A percentile compares a stretch with the other conserved stretches of the same genome.
These are phyloP conservation scores for Ustilago trichophora DNA, from an alignment of 1,284 basidiomycete genomes.

Conservation along the genomic window DNA sequence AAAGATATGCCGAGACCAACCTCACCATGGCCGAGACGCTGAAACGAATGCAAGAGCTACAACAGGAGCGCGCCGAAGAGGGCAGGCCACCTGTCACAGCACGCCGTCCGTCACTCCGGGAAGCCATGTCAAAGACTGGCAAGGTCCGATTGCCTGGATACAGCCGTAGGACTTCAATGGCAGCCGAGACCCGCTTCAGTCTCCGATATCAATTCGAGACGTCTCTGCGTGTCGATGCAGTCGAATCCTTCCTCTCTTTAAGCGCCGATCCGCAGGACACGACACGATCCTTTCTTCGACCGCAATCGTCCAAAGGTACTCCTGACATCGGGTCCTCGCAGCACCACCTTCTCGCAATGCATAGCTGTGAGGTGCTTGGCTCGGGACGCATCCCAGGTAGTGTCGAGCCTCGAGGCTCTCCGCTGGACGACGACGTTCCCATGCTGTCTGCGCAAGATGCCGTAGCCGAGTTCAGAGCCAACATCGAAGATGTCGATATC, in stretches of 20 bases:
- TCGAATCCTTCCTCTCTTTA: slow-evolving; percentile 43
- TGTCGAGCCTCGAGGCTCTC: slow-evolving; percentile 19
- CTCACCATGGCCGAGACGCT: slow-evolving; percentile 53
- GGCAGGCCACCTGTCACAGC: slow-evolving; percentile 1
- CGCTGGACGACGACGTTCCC: slow-evolving; percentile 16
- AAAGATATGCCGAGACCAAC: slow-evolving; percentile 18
- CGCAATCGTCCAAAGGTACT: background rate
- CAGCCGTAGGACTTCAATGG: slow-evolving; percentile 26
- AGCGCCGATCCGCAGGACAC: slow-evolving; percentile 8
- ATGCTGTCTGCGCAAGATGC: slow-evolving; percentile 20
- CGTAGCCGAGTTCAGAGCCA: slow-evolving; percentile 39
- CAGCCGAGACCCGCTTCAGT: slow-evolving; percentile 36
- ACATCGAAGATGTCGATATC: slow-evolving; percentile 55
- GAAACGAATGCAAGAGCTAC: slow-evolving; percentile 40
- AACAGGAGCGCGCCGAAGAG: background rate
- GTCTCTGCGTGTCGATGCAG: slow-evolving; percentile 31
- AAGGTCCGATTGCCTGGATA: slow-evolving; percentile 40
- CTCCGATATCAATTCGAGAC: slow-evolving; percentile 51
- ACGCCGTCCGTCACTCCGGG: slow-evolving; percentile 27
- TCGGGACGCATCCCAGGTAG: slow-evolving; percentile 33
- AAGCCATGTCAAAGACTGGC: slow-evolving; percentile 24
- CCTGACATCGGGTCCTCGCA: slow-evolving; percentile 29
- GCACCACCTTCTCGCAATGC: slow-evolving; percentile 48
- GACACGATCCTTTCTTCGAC: slow-evolving; percentile 3
- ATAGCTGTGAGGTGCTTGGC: slow-evolving; percentile 41